A percentile compares a stretch with the other conserved stretches of the same genome.
Conservation (phyloP, 1,284 basidiomycete genomes). For the Moniliella sp. region DNA sequence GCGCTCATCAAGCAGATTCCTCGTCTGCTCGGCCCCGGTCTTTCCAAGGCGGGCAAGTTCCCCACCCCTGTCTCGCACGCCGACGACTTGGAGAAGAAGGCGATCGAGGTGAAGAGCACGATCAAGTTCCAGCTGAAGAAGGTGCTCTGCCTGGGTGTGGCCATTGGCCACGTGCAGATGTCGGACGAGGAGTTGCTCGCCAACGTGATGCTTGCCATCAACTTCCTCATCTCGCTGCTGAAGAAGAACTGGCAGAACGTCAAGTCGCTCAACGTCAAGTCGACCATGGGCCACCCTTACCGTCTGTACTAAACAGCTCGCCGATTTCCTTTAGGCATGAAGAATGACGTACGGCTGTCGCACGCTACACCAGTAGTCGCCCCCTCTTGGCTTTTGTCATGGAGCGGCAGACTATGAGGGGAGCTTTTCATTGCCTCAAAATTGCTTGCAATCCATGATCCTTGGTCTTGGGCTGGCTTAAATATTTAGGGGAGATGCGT, state of each 20-base stretch:
- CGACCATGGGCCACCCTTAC: conserved; percentile 93
- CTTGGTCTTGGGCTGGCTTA: no score
- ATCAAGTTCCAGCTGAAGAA: conserved; percentile 62
- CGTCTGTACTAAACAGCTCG: conserved; percentile 72
- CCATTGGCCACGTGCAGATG: conserved; percentile 93
- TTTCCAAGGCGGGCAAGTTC: conserved; percentile 99
- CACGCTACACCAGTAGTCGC: no score
- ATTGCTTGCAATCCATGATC: no score
- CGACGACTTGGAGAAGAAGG: conserved; percentile 78
- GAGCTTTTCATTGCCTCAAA: no score
- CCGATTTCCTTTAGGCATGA: no score
- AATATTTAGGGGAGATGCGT: no score
- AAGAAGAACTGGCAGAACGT: conserved; percentile 99
- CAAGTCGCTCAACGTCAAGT: conserved; percentile 94
- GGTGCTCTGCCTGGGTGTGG: conserved; percentile 94
- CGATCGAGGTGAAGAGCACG: conserved; percentile 84
- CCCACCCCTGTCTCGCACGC: conserved; percentile 71
- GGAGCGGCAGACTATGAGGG: no score
- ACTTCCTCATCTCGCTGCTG: conserved; percentile 95
- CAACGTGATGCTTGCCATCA: conserved; percentile 95
- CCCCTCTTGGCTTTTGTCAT: no score
- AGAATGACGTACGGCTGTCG: no score
- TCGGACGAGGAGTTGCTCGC: conserved; percentile 83
- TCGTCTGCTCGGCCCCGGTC: conserved; percentile 95
- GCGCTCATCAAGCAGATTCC: conserved; percentile 98